These are phyloP conservation scores for Colletotrichum eleusines DNA, from an alignment of 2,329 filamentous ascomycete genomes.

Conservation along the genomic window DNA sequence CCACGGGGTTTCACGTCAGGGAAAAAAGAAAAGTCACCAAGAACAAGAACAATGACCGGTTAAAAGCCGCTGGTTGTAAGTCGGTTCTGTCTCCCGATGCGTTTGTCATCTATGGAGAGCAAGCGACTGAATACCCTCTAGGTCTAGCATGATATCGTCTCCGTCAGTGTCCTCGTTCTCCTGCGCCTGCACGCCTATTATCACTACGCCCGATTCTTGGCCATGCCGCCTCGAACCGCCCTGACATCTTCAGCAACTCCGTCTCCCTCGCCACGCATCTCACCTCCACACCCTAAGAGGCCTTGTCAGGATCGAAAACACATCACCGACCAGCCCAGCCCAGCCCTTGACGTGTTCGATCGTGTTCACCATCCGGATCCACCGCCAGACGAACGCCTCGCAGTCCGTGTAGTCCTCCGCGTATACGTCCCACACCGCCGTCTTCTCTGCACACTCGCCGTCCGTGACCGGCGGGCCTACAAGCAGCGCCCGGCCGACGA, in stretches of 20 bases:
- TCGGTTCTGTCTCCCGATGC: background rate
- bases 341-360: constrained; percentile 64
- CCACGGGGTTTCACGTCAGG: background rate
- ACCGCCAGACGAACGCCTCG: constrained; percentile 67
- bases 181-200: background rate
- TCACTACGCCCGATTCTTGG: background rate
- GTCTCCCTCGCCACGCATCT: background rate
- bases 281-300: background rate
- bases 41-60: background rate
- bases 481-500: constrained; percentile 68
- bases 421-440: constrained; percentile 71
- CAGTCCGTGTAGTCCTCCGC: constrained; percentile 68
- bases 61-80: background rate
- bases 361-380: constrained; percentile 66
- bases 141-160: background rate
- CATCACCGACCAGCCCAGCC: constrained; percentile 58
- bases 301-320: constrained; percentile 13
- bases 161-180: background rate
- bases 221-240: background rate
- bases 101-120: background rate
- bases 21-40: background rate
- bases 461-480: constrained; percentile 65
- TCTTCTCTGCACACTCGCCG: constrained; percentile 42
- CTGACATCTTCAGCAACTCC: background rate
- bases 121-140: background rate